Evolutionary conservation across 306 rosid genomes (phyloP), one percentile per base, ranked within the genome.

Genomic region (Delonix regia): DNA sequence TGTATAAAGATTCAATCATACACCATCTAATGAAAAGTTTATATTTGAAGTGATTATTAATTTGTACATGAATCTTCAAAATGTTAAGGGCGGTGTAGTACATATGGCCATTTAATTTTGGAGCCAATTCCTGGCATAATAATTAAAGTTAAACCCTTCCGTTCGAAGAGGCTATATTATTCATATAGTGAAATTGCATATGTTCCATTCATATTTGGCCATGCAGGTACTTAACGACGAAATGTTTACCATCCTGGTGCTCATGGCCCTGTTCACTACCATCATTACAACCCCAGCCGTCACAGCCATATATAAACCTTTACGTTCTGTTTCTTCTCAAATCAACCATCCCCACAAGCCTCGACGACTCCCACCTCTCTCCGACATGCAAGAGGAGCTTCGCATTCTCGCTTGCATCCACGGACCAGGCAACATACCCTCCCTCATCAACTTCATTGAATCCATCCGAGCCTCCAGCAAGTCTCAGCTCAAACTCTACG

Each of bases 241-340:
- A 56, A 76, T 85, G 73, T 85, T 85, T 27, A 34, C 89, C 16
- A 76, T 82, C 28, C 41, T 79, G 19, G 89, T 85, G 56, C 82
- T 85, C 52, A 82, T 82, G 89, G 86, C 89, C 30, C 82, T 82
- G 1, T 82, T 85, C 69, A 85, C 89, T 4, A 85, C 86, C 74
- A 82, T 85, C 84, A 66, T 85, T 9, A 85, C 89, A 59, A 82
- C 89, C n/a, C 88, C 86, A 16, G 36, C 34, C 0, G 82, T 85
- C 1, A 62, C 66, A 52, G 82, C 84, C 63, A 76, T 82, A 71
- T 76, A 85, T 6, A 82, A 76, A 76, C 86, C 86, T 14, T 48
- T 74, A 6, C 73, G 42, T 36, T 18, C 69, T 6, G 19, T 52
- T 41, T 41, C 70, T 61, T 42, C 77, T 55, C 76, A 30, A 62